A percentile compares a stretch with the other conserved stretches of the same genome.
phyloP scores from a whole-genome alignment of 2,329 filamentous ascomycete genomes.

The Ilyonectria robusta region DNA sequence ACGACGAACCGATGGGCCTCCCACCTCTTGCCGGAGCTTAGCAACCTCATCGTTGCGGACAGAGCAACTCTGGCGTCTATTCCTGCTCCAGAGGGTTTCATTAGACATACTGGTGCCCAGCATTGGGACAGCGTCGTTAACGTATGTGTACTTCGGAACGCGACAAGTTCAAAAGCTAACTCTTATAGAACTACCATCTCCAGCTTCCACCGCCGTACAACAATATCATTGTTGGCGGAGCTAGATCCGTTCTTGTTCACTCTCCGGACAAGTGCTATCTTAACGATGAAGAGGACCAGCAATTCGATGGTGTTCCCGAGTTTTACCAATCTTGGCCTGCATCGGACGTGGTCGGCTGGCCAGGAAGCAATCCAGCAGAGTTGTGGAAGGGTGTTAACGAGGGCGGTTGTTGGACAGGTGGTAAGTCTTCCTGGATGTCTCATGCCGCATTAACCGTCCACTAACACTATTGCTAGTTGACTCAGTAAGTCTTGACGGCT shows the following conservation, averaged over 20 bases:
- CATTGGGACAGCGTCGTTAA: constrained; percentile 30
- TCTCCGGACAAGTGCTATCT: constrained; percentile 15
- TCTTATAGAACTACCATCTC: constrained; percentile 24
- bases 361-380: constrained; percentile 13
- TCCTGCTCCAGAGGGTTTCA: constrained; percentile 23
- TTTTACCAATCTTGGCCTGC: constrained; percentile 22
- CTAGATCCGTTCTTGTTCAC: constrained; percentile 20
- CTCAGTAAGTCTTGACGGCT: constrained; percentile 22
- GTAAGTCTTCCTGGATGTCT: constrained; percentile 8
- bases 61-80: constrained; percentile 22
- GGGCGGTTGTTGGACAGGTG: constrained; percentile 28
- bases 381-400: constrained; percentile 17
- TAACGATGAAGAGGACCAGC: constrained; percentile 26
- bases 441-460: not conserved
- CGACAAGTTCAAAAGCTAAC: not conserved
- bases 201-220: constrained; percentile 28
- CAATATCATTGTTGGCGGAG: constrained; percentile 27
- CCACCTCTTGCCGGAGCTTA: constrained; percentile 23
- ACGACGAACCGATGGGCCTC: constrained; percentile 29
- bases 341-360: constrained; percentile 17
- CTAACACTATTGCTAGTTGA: constrained; percentile 11
- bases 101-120: constrained; percentile 28
- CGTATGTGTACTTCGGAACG: not conserved
- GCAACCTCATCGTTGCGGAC: constrained; percentile 22
- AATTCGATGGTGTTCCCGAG: constrained; percentile 22